These are phyloP conservation scores for Neofusicoccum kwambonambiense DNA, from an alignment of 2,329 filamentous ascomycete genomes.

Conservation along the genomic window DNA sequence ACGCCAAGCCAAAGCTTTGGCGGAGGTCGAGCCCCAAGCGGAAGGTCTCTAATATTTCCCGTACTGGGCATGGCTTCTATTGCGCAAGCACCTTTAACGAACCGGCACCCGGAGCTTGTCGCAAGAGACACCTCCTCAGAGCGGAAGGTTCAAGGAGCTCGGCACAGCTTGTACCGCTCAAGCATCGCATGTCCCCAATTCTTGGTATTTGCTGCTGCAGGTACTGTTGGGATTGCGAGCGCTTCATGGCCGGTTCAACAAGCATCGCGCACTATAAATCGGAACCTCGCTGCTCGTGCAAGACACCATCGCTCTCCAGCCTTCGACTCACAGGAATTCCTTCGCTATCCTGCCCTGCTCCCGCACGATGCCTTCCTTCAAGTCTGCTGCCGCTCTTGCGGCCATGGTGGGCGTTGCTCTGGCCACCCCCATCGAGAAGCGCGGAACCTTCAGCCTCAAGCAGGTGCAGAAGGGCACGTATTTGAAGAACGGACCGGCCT, in stretches of 20 bases:
- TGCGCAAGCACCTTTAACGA: neutral
- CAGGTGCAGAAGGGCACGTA: slow-evolving; percentile 31
- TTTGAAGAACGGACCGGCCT: slow-evolving; percentile 39
- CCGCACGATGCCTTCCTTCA: slow-evolving; percentile 33
- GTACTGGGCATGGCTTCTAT: neutral
- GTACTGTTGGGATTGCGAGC: too few relatives aligned
- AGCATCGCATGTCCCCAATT: neutral
- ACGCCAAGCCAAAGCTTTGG: neutral
- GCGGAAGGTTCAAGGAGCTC: neutral
- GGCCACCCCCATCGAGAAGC: slow-evolving; percentile 31
- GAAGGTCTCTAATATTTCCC: neutral
- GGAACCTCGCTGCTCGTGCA: neutral
- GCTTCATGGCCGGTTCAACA: too few relatives aligned
- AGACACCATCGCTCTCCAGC: neutral
- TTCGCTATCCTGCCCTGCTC: slow-evolving; percentile 14
- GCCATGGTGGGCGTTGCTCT: slow-evolving; percentile 27
- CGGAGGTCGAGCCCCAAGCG: neutral
- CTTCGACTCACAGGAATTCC: neutral
- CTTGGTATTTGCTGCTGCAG: too few relatives aligned
- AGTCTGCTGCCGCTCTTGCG: slow-evolving; percentile 30
- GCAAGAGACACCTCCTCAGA: neutral
- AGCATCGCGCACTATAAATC: neutral
- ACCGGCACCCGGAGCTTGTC: neutral
- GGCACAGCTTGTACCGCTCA: neutral
- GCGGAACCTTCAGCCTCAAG: slow-evolving; percentile 30